Base-by-base conservation (phyloP, 2,329 filamentous ascomycete species). In the Arthroderma sp. region DNA sequence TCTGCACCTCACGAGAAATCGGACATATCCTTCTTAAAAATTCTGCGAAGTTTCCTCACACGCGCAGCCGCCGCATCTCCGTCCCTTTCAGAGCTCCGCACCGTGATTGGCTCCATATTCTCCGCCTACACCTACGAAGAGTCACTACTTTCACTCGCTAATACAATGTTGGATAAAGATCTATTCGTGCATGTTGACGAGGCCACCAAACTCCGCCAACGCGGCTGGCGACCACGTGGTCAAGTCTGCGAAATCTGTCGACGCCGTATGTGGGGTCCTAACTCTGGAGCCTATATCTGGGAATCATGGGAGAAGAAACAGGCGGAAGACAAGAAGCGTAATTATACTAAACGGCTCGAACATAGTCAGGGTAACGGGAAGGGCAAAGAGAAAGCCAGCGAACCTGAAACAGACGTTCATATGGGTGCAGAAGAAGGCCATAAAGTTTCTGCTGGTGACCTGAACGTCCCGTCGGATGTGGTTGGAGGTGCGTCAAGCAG, bases 61-160 rank as follows among this genome's bases (percentile, higher is more conserved):
- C 79, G 85, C 38, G 89, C 88, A 0, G 83, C 86, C 0, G 74
- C 77, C 27, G 80, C 81, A 11, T 93, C 87, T 0, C 88, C 91
- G 0, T 93, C 84, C 8, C 71, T 98, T 1, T 81, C 85, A 1
- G 87, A 96, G 58, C 73, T 98, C 3, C 82, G 91, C 38, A 77
- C 77, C 5, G 88, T 96, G 0, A 74, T 98, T 1, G 72, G 78
- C 1, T 91, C 88, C 8, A 89, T 98, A 45, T 96, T 98, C 65
- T 80, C 89, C 0, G 89, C 91, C 0, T 98, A 98, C 60, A 82
- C 87, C 0, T 95, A 96, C 59, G 91, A 98, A 62, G 85, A 89
- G 60, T 88, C 84, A 0, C 84, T 98, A 10, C 73, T 98, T 15
- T 73, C 76, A 1, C 75, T 98, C 3, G 86, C 91, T 0, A 94